Base-by-base conservation (phyloP, 73 alveolate genomes). In the Stentor coeruleus region DNA sequence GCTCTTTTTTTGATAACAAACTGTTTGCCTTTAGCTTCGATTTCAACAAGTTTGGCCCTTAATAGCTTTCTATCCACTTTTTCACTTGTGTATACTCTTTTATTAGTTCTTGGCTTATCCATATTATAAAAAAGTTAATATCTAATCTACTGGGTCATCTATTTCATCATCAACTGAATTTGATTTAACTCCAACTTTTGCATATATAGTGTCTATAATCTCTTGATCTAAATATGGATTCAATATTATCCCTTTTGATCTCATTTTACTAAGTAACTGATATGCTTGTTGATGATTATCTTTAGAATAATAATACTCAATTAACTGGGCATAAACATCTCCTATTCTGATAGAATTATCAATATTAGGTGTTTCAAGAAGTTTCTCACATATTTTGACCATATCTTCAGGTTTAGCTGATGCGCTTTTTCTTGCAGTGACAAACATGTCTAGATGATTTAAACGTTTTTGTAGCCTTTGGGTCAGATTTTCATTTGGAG, bases 281-380 rank as follows among this genome's bases (percentile, higher is more conserved):
- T 83, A 89, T 55, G 98, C 97, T 28, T 91, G 76, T 74, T 87
- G 86, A 74, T 40, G 83, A 41, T 91, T 86, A 57, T 88, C 76
- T 74, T 39, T 58, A 38, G 80, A 31, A 59, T 88, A 88, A 59
- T 76, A 86, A 87, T 75, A 93, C 84, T 94, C 98, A 14, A 94
- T 82, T 3, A 94, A 59, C 73, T 89, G 88, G 3, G 98, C 95
- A 89, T 81, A 94, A 39, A 97, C 94, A 86, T 97, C 99, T 20
- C 98, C 98, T 14, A 91, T 86, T 83, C 99, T 92, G 3, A 97
- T 89, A 39, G 97, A 93, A 38, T 88, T 89, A 59, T 95, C 99
- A 58, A 96, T 94, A 39, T 95, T 96, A 59, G 92, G 94, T 57
- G 74, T 31, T 58, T 59, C 92, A 6, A 97, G 82, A 35, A 97